Evolutionary conservation across 768 basidiomycete genomes (phyloP), one percentile per base, ranked within the genome.

Genomic region (Auricularia cornea): DNA sequence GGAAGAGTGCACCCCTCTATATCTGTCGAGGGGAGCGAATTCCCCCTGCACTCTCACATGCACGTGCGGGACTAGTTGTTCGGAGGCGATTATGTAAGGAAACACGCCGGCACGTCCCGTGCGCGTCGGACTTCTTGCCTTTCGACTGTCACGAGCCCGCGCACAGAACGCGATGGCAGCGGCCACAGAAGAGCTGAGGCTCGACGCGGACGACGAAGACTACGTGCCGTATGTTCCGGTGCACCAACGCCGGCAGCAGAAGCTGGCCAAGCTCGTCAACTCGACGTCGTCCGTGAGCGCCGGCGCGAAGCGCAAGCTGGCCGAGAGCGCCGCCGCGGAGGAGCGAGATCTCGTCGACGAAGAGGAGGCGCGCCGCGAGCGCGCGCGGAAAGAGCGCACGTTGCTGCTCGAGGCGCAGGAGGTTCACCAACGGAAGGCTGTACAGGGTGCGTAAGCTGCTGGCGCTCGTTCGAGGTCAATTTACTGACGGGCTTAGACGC

Each of bases 401-500:
- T 76, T 99, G 59, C 76, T 99, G 59, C 74, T 94, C 70, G 94
- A 97, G 72, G 97, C 97, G 1, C 94, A 98, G 75, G 96, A 98
- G 71, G 95, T 98, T 33, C 93, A 96, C 70, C 81, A 82, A 29
- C 81, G 81, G 73, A 92, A 88, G 74, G 92, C 89, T 3, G 81
- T 80, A 61, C 91, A 96, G 78, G 90, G 93, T 92, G 61, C 56
- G 77, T 70, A 18, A 20, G 31, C 23, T 18, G 16, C 48, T 8
- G 52, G 35, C n/a, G 33, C 29, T 59, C 35, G 35, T 23, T 59
- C 6, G n/a, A 31, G 40, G 30, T 54, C 48, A 38, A 57, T 59
- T 10, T 63, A 57, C 38, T 56, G 8, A 59, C 29, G 16, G 3
- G 40, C 31, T 54, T 60, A 86, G 95, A 98, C 75, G 87, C 93